These are phyloP conservation scores for Acidiella bohemica DNA, from an alignment of 495 filamentous ascomycete genomes.

Conservation along the genomic window DNA sequence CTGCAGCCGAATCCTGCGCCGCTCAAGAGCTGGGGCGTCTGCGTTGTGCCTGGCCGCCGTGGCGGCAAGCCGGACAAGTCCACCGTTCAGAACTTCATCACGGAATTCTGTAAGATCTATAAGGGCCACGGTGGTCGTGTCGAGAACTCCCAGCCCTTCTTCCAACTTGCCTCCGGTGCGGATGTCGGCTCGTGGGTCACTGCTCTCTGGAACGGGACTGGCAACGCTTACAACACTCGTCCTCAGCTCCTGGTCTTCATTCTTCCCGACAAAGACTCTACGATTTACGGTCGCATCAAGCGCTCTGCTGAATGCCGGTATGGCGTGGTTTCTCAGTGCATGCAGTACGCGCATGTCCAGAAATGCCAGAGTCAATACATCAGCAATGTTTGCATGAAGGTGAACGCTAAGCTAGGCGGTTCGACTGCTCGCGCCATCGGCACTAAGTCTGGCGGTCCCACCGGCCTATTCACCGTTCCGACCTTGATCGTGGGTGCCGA, in stretches of 20 bases:
- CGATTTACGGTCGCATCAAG: constrained; percentile 67
- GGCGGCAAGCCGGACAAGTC: constrained; percentile 30
- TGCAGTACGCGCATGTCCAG: constrained; percentile 48
- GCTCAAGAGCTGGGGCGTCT: constrained; percentile 60
- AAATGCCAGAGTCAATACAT: constrained; percentile 59
- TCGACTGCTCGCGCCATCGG: constrained; percentile 41
- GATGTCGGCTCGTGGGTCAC: constrained; percentile 42
- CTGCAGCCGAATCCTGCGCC: constrained; percentile 40
- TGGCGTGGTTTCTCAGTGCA: constrained; percentile 57
- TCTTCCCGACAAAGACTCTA: constrained; percentile 48
- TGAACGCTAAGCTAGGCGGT: constrained; percentile 92
- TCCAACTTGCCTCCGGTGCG: constrained; percentile 29
- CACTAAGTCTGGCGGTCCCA: constrained; percentile 9
- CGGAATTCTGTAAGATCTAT: constrained; percentile 48
- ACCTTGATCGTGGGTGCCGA: constrained; percentile 79
- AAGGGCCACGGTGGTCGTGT: constrained; percentile 58
- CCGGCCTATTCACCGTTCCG: constrained; percentile 21
- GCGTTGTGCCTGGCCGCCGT: constrained; percentile 36
- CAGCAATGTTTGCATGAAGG: constrained; percentile 84
- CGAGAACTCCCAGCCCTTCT: constrained; percentile 25
- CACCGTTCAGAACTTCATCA: constrained; percentile 42
- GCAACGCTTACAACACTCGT: constrained; percentile 29
- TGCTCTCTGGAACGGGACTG: constrained; percentile 36
- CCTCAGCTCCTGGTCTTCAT: constrained; percentile 49
- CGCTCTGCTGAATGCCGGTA: constrained; percentile 67